Conservation (phyloP, 306 rosid genomes). For the Carpinus fangiana region DNA sequence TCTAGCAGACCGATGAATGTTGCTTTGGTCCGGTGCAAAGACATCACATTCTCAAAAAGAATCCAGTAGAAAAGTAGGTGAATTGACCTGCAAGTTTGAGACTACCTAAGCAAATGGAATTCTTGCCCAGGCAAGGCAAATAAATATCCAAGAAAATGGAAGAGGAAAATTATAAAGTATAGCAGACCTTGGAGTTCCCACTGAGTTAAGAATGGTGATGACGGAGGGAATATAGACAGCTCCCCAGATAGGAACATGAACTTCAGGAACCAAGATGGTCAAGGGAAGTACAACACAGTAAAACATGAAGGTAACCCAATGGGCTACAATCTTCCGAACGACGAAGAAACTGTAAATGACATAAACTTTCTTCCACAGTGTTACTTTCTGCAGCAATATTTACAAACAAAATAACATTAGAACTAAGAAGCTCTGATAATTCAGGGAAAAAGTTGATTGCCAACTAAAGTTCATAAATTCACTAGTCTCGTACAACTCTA, state of each 20-base stretch:
- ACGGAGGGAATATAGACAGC: constrained; percentile 97
- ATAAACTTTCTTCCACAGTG: constrained; percentile 88
- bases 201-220: constrained; percentile 94
- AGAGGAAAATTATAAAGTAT: not conserved
- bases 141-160: not conserved
- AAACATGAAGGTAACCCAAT: constrained; percentile 90
- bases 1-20: constrained; percentile 83
- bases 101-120: constrained; percentile 10
- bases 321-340: constrained; percentile 93
- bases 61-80: constrained; percentile 97
- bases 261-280: constrained; percentile 95
- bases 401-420: not conserved
- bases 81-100: constrained; percentile 64
- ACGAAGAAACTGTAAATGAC: constrained; percentile 97
- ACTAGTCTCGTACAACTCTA: not conserved
- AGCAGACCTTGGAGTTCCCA: constrained; percentile 95
- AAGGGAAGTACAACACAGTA: constrained; percentile 94
- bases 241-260: constrained; percentile 96
- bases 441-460: not conserved
- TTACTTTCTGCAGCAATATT: constrained; percentile 67
- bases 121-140: not conserved
- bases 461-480: not conserved
- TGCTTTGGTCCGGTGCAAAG: constrained; percentile 96
- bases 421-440: not conserved
- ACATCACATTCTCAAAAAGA: constrained; percentile 97